These are phyloP conservation scores for Citrullus colocynthis DNA, from an alignment of 306 rosid species.

Conservation along the genomic window DNA sequence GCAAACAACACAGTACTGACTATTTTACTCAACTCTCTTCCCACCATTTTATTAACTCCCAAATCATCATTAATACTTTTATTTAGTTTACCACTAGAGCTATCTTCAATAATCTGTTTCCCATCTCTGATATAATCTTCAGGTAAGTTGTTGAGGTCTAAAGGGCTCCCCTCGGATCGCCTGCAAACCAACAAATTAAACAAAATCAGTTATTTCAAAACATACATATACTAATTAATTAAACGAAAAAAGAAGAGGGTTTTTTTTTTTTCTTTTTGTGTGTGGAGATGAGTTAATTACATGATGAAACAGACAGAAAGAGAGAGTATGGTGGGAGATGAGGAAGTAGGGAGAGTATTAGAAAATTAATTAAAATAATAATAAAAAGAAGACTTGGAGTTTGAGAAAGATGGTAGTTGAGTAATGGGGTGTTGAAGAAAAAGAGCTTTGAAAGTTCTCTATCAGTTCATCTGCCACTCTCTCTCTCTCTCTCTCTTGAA, in stretches of 20 bases:
- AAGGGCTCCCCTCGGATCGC: constrained; percentile 63
- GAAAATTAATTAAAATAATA: constrained; percentile 20
- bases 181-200: constrained; percentile 28
- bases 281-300: constrained; percentile 55
- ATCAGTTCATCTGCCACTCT: constrained; percentile 94
- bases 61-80: not conserved
- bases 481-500: constrained; percentile 10
- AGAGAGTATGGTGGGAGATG: not conserved
- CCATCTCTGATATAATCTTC: constrained; percentile 56
- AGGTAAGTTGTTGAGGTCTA: constrained; percentile 91
- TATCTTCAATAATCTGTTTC: constrained; percentile 41
- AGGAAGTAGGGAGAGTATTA: constrained; percentile 9
- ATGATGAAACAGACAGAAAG: constrained; percentile 45
- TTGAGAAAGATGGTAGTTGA: constrained; percentile 73
- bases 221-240: not conserved
- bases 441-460: constrained; percentile 98
- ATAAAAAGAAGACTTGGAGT: constrained; percentile 41
- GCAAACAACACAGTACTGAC: constrained; percentile 18
- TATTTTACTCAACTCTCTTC: too few relatives aligned
- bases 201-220: not conserved
- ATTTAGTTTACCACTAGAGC: constrained; percentile 22
- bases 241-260: not conserved
- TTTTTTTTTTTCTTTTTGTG: not conserved
- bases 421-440: constrained; percentile 62
- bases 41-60: too few relatives aligned